Evolutionary conservation across 2,329 filamentous ascomycete genomes (phyloP), one percentile per base, ranked within the genome.

Genomic region (Pyrenochaeta sp.): DNA sequence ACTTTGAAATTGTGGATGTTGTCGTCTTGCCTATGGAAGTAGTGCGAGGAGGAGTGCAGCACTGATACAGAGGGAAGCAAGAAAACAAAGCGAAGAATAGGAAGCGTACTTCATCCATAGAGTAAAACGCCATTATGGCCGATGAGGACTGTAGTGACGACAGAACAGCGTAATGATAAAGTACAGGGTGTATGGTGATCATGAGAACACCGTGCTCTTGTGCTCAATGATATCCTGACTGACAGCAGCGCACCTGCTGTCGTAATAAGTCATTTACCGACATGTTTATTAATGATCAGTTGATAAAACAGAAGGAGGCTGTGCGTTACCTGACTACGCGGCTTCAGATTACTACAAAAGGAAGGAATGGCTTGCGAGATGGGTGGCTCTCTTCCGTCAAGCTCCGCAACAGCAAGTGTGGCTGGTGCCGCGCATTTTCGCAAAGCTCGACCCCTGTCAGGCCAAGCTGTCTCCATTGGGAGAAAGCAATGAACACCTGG

Each of bases 51-150:
- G 52, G 54, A 4, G 40, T 58, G 28, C 54, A 68, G 28, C 57
- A 66, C 40, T 65, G 62, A 52, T 72, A 70, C 13, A 74, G 46
- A 2, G 68, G 69, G 8, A 73, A 53, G 43, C 67, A 73, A 27
- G 67, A 72, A 50, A 65, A 71, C 39, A 72, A 42, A 34, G 69
- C 65, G 53, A 66, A 69, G 58, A 71, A 60, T 8, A 76, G 56
- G 50, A 75, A 76, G 25, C 59, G 61, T 42, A 65, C 15, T 48
- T 67, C 60, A 19, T 73, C 70, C 25, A 46, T 44, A 25, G 54
- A 53, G 55, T 59, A 67, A 37, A 56, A 56, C n/a, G 59, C 45
- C 66, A 72, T 72, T 43, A 52, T 64, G 47, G 54, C 54, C 7
- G 30, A 55, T 34, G 50, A 19, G 24, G 36, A 55, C 52, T 54